Conservation (phyloP, 2,329 filamentous ascomycete species). For the Whalleya microplaca region DNA sequence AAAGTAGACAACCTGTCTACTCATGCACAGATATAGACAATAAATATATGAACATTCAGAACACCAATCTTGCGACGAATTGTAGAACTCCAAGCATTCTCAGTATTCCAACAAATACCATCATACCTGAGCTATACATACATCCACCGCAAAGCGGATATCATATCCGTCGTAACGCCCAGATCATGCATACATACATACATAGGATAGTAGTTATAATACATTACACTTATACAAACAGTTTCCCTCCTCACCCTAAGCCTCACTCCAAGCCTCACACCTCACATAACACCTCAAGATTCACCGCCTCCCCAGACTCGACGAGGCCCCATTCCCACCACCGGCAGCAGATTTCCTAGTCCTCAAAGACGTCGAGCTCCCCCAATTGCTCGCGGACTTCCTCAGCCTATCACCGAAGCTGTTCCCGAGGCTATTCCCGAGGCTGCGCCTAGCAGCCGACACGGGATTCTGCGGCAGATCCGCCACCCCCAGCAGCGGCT, state of each 20-base stretch:
- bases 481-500: conserved; percentile 28
- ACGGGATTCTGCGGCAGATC: conserved; percentile 37
- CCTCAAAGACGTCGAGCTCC: conserved; percentile 47
- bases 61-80: too few relatives aligned
- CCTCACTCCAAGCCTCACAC: too few relatives aligned
- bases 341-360: conserved; percentile 33
- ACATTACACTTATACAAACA: neutral
- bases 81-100: too few relatives aligned
- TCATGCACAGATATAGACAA: too few relatives aligned
- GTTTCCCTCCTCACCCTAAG: too few relatives aligned
- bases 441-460: conserved; percentile 51
- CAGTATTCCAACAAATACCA: too few relatives aligned
- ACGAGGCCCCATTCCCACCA: conserved; percentile 3
- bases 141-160: neutral
- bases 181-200: neutral
- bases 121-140: too few relatives aligned
- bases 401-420: conserved; percentile 55
- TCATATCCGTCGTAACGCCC: neutral
- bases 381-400: conserved; percentile 52
- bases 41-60: too few relatives aligned
- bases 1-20: too few relatives aligned
- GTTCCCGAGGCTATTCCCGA: conserved; percentile 53
- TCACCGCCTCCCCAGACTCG: conserved; percentile 24
- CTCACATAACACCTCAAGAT: too few relatives aligned
- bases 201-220: conserved; percentile 1